Evolutionary conservation across 305 asterid genomes (phyloP).

Genomic region (Plantago rigida): DNA sequence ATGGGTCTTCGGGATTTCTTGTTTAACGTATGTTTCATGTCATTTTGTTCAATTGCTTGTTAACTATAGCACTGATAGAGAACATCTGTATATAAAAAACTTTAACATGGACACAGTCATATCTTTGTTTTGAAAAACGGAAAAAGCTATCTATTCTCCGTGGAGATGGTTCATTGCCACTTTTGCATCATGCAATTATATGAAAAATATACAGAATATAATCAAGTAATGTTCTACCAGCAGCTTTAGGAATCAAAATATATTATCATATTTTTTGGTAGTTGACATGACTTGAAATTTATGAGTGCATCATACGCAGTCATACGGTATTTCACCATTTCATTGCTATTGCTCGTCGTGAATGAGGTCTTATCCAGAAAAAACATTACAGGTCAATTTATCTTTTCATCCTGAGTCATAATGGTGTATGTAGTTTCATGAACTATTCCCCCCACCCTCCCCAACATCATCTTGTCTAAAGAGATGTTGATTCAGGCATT

Average conservation of each 20-base stretch:
- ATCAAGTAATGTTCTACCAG: no score
- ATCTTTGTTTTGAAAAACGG: not conserved
- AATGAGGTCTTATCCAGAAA: not conserved
- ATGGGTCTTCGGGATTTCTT: constrained; percentile 13
- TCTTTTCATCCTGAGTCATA: not conserved
- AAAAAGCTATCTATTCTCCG: not conserved
- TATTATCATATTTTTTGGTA: no score
- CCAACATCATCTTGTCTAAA: not conserved
- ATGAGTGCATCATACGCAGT: no score
- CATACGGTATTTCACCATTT: not conserved
- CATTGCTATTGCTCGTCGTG: not conserved
- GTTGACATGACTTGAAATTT: no score
- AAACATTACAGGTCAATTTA: not conserved
- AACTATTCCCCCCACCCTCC: not conserved
- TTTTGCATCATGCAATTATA: not conserved
- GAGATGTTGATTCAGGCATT: not conserved
- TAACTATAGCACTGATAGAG: not conserved
- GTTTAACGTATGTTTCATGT: constrained; percentile 8
- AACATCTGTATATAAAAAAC: not conserved
- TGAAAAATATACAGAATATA: no score
- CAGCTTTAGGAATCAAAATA: no score
- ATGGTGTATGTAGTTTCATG: not conserved
- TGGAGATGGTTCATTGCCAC: not conserved
- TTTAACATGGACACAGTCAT: not conserved
- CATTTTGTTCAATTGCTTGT: constrained; percentile 10